Conservation (phyloP, 2,329 filamentous ascomycete genomes). For the Phialophora macrospora region DNA sequence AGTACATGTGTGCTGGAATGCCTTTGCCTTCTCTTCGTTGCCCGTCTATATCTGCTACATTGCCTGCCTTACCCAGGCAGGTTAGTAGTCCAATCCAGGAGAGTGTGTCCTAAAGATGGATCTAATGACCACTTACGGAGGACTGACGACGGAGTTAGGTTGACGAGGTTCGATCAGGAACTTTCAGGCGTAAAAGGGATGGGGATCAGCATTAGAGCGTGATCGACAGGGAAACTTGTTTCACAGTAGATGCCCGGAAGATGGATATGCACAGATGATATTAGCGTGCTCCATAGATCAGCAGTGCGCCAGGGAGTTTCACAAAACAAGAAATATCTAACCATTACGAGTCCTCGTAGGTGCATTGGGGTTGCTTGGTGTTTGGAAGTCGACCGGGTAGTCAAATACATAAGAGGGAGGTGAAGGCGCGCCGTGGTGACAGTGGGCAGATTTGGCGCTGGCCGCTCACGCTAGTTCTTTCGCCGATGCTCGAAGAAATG, state of each 20-base stretch:
- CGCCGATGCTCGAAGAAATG: not conserved
- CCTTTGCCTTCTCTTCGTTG: not conserved
- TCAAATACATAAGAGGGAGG: not conserved
- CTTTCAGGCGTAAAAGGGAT: not conserved
- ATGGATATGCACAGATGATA: not conserved
- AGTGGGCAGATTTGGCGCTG: not conserved
- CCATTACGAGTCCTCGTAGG: not conserved
- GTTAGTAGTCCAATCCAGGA: not conserved
- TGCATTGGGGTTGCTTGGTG: not conserved
- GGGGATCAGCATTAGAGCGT: not conserved
- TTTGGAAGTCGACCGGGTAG: not conserved
- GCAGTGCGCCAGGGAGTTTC: not conserved
- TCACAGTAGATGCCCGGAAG: not conserved
- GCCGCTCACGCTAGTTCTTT: not conserved
- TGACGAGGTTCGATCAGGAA: not conserved
- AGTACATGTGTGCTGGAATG: not conserved
- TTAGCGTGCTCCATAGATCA: slow-evolving; percentile 5
- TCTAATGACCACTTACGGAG: not conserved
- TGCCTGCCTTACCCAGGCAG: not conserved
- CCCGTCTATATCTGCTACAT: no score
- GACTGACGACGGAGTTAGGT: not conserved
- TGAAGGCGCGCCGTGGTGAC: not conserved
- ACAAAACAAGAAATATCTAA: not conserved
- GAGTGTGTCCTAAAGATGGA: not conserved
- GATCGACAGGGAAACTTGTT: slow-evolving; percentile 3